Evolutionary conservation across 805 yeast genomes (phyloP), one percentile per base, ranked within the genome.

Genomic region (Myxozyma melibiosi): DNA sequence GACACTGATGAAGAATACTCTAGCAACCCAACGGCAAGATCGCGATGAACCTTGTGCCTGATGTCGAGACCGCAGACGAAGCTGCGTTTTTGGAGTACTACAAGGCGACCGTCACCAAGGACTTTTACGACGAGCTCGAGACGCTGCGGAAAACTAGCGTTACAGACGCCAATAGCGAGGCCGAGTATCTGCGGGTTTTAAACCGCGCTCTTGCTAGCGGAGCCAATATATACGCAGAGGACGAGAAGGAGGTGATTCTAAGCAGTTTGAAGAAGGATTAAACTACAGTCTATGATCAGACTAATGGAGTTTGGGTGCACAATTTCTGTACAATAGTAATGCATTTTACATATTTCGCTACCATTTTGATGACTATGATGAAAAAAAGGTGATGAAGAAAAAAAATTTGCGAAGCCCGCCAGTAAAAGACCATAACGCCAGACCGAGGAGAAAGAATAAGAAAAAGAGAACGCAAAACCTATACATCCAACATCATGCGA

Each of bases 61-160:
- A 34, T 6, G 18, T 42, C 7, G 55, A 50, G 18, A 40, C 38
- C 14, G 57, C 51, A n/a, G 54, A 44, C 41, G 59, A 54, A 27
- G 28, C n/a, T 2, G 57, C 53, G 24, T 50, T 58, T 34, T 16
- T 40, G 40, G 46, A 42, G n/a, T 51, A 58, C 51, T 58, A 55
- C 54, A 38, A 46, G 20, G 27, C 53, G 20, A 20, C 37, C 24
- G 43, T 57, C 25, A 48, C 30, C 11, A 34, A 45, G 28, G 51
- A 58, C 14, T 58, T 55, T 39, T 33, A 8, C 27, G 47, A 52
- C 28, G 56, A 46, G 39, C 42, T 57, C n/a, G 27, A 31, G 14
- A 41, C 27, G 18, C 20, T 57, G 16, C 48, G 53, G 18, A 31
- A 14, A 35, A 37, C 14, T 25, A n/a, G 44, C 13, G 41, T 28